Evolutionary conservation across 345 rosid genomes (phyloP), one percentile per base, ranked within the genome.

Genomic region (Boechera retrofracta): DNA sequence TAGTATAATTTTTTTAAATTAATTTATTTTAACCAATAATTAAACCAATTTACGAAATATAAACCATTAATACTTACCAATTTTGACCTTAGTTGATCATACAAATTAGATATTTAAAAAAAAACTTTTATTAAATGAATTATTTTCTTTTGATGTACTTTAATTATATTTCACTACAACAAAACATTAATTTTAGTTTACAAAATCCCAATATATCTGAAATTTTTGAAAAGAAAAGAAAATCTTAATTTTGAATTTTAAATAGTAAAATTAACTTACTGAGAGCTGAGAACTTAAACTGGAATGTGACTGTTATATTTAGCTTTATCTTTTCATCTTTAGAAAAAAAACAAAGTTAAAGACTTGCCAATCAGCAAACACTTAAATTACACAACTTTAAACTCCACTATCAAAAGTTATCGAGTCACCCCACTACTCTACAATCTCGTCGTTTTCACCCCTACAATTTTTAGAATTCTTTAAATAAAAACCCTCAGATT

Each of bases 321-420:
- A 4, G 16, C 66, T 77, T 64, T 77, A 45, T 49, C 61, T 71
- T 44, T 73, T 67, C 51, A 65, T 55, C 65, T 48, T 71, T 77
- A 28, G 12, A 6, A 21, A 68, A 68, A 39, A 52, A 53, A 63
- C 64, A 68, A 74, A 66, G 67, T 8, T 9, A 47, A 29, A 52
- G 18, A 68, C 68, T 49, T 36, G 35, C 42, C 66, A 77, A 77
- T 70, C 59, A 64, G 44, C 10, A 35, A 55, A 45, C 32, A 28
- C 38, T 44, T 41, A 12, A 45, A 45, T 77, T 70, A 64, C 72
- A 77, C 2, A 63, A 64, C 76, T 72, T 78, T 78, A 60, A 52
- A 33, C 42, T 72, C 78, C 78, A 79, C 82, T 68, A 67, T 51
- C 41, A 56, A 79, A 79, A 69, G 73, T 58, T 38, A 52, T 18